Evolutionary conservation across 208 protist genomes (phyloP), one percentile per base, ranked within the genome.

Genomic region (Leishmania martiniquensis): DNA sequence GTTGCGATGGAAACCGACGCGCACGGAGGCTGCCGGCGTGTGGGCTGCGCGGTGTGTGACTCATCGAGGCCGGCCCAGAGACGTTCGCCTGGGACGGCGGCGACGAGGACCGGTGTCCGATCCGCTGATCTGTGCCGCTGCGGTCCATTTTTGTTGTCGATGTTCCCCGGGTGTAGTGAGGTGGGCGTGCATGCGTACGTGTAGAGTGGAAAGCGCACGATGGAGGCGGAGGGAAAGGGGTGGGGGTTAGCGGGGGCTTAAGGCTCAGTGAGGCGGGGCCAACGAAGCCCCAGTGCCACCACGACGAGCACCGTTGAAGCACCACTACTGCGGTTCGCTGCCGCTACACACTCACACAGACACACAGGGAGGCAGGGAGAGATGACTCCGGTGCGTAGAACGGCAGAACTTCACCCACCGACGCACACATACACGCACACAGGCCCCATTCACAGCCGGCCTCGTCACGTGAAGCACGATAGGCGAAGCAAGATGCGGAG

Each of bases 11-110:
- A 20, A 84, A 85, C 1, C 75, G 81, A 1, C 81, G 85, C 42
- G 77, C 75, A 39, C 81, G 81, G 54, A 88, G 85, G 49, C 72
- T 78, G n/a, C 72, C 77, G n/a, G 79, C 71, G 13, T 54, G 68
- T 1, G 62, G 52, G 32, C 49, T 79, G n/a, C 67, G 65, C 42
- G 39, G 75, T 6, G 29, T 63, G 52, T 77, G 22, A 51, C 34
- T 45, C n/a, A 32, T 29, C 49, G 37, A n/a, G 17, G 7, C 6
- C 6, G 69, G 62, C 51, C 2, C 42, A 0, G 59, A 67, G 25
- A 29, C 4, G 32, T 65, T 76, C 42, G 29, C 20, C 57, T 22
- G 59, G 54, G 54, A 67, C 29, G 55, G n/a, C 57, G 52, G 55
- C 22, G 39, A 7, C 57, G 72, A 55, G 34, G n/a, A 20, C 20